phyloP scores from a whole-genome alignment of 768 basidiomycete species.

The Mycena latifolia region DNA sequence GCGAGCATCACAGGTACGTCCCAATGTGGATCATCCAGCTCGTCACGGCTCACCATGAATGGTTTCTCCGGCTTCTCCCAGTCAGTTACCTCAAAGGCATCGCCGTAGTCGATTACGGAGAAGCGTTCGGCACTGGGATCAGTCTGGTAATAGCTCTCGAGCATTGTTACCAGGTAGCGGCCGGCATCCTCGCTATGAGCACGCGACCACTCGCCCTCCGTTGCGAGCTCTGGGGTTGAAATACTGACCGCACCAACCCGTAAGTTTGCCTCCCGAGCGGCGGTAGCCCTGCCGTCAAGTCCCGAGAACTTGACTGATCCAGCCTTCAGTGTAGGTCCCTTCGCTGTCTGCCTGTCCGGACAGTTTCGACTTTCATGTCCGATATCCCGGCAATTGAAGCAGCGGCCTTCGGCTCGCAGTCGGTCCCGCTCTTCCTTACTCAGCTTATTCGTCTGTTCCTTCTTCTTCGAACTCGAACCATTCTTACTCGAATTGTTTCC shows the following conservation, averaged over 20 bases:
- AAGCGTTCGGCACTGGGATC: constrained; percentile 10
- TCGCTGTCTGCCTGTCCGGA: constrained; percentile 17
- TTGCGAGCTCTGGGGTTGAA: neutral
- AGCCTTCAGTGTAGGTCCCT: constrained; percentile 26
- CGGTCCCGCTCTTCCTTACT: constrained; percentile 28
- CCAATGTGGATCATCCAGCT: constrained; percentile 4
- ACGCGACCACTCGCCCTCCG: too few species aligned
- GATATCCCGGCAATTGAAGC: constrained; percentile 37
- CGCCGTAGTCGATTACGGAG: constrained; percentile 19
- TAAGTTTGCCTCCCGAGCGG: constrained; percentile 11
- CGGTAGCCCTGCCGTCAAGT: neutral
- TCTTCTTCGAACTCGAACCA: neutral
- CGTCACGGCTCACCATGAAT: neutral
- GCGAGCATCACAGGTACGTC: neutral
- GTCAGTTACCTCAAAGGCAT: constrained; percentile 19
- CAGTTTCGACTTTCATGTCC: constrained; percentile 38
- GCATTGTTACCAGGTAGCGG: constrained; percentile 5
- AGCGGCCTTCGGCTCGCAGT: constrained; percentile 30
- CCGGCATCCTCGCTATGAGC: neutral
- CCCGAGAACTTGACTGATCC: neutral
- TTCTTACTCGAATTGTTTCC: neutral
- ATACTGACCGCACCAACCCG: constrained; percentile 2
- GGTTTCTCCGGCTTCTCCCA: constrained; percentile 11
- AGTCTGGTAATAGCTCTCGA: constrained; percentile 14
- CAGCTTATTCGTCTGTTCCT: constrained; percentile 5